Percentiles rank a stretch among this genome's conserved stretches.
These are phyloP conservation scores for Suillus hirtellus DNA, from an alignment of 768 basidiomycete genomes.

Conservation along the genomic window DNA sequence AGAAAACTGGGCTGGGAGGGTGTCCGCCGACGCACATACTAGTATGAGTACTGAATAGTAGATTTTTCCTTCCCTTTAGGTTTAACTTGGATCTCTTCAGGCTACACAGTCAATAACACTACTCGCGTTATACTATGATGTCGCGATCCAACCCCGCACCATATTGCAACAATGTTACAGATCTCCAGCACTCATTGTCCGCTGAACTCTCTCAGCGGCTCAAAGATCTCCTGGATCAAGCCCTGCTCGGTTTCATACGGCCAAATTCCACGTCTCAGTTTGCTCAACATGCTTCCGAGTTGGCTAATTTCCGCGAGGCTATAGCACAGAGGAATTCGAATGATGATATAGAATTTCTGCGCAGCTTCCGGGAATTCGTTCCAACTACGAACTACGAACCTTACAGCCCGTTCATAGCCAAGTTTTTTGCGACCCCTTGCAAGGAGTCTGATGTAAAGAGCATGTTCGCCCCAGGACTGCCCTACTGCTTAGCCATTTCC, in stretches of 20 bases:
- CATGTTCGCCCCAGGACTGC: constrained; percentile 26
- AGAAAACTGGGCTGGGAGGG: too few relatives aligned
- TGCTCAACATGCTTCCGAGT: not conserved
- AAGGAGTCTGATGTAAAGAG: constrained; percentile 18
- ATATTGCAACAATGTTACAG: not conserved
- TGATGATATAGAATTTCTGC: constrained; percentile 13
- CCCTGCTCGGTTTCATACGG: not conserved
- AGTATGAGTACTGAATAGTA: too few relatives aligned
- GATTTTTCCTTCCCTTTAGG: not conserved
- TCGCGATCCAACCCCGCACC: not conserved
- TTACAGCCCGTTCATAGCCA: constrained; percentile 20
- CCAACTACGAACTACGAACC: constrained; percentile 25
- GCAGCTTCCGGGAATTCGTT: constrained; percentile 18
- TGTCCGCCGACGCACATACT: too few relatives aligned
- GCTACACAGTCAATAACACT: not conserved
- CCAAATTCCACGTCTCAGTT: constrained; percentile 3
- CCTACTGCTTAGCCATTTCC: constrained; percentile 21
- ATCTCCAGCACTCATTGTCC: not conserved
- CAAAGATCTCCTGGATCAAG: not conserved
- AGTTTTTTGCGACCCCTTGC: constrained; percentile 11
- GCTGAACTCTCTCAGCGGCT: constrained; percentile 7
- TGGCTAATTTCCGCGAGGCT: constrained; percentile 1
- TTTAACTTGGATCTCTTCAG: not conserved
- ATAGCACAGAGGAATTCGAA: not conserved
- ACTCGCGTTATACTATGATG: not conserved